Base-by-base conservation (phyloP, 805 yeast genomes). In the Candida arabinofermentans region DNA sequence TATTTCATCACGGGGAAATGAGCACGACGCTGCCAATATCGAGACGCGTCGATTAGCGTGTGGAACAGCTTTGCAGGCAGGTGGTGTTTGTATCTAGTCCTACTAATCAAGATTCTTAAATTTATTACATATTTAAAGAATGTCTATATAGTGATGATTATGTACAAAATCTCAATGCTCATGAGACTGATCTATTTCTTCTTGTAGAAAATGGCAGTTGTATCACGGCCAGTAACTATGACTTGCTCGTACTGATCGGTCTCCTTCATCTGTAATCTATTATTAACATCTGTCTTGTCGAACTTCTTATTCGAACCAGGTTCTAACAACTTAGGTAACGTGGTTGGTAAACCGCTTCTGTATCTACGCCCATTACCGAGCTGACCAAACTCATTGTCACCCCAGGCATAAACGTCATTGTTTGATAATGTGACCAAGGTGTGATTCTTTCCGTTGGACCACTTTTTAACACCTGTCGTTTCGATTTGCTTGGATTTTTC, bases 381-480 rank as follows among this genome's bases (percentile, higher is more conserved):
- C 64, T 91, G 96, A 19, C 91, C 95, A 51, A 50, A 69, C 54
- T 80, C 84, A 61, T 90, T 91, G 34, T 79, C 83, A 19, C 99
- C 99, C 88, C 96, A 88, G 5, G 67, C 74, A 29, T 83, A 59
- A 17, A 88, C 83, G 54, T 83, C 88, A 17, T 74, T 74, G 46
- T 83, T 83, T 32, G 69, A 61, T 42, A 85, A 64, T 8, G 79
- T 77, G 9, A 82, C 75, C 34, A 82, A 70, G 0, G 69, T 67
- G 54, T 90, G 96, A 47, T 80, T 79, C 8, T 65, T 64, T 4
- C 96, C 95, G 17, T 79, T 68, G 6, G 75, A 60, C 73, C 87
- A 74, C 29, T 67, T 59, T 40, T 65, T 66, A 37, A 86, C 64
- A 6, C 69, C 70, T 29, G 81, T 70, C 10, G 66, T 67, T 40